phyloP scores from a whole-genome alignment of 225 moss, liverwort and hornwort genomes.

The Ulota crispa region DNA sequence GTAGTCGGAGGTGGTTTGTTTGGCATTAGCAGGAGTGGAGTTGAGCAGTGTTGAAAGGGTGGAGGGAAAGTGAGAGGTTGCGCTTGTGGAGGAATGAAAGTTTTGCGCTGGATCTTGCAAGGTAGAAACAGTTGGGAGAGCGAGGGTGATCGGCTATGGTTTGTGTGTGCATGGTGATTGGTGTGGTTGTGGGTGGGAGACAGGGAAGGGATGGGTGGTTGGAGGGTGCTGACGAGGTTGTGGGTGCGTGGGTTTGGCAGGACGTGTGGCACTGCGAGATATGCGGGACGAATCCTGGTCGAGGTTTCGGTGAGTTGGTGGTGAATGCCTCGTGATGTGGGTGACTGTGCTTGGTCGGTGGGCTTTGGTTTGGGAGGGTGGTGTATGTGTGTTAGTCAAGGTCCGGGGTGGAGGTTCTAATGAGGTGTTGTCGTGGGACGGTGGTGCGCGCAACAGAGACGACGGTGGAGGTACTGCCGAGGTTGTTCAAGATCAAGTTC shows the following conservation, averaged over 20 bases:
- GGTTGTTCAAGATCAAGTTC: constrained; percentile 91
- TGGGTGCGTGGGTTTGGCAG: constrained; percentile 27
- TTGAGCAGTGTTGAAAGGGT: too few species aligned
- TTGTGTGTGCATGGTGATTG: too few species aligned
- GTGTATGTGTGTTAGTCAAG: not conserved
- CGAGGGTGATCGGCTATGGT: too few species aligned
- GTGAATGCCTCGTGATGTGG: not conserved
- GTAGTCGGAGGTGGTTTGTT: too few species aligned
- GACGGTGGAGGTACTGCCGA: constrained; percentile 87
- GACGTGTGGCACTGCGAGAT: constrained; percentile 70
- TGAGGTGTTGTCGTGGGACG: constrained; percentile 11
- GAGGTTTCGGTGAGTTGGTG: constrained; percentile 57
- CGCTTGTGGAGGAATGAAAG: too few species aligned
- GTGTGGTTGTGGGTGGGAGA: too few species aligned
- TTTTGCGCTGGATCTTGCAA: too few species aligned
- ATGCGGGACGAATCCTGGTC: constrained; percentile 64
- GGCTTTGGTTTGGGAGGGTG: not conserved
- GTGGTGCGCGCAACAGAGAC: constrained; percentile 62
- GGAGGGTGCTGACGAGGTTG: constrained; percentile 14
- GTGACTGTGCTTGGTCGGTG: not conserved
- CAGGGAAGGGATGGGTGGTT: not conserved
- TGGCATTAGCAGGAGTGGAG: too few species aligned
- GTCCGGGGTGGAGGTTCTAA: not conserved
- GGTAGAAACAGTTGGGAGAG: too few species aligned
- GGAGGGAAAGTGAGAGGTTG: too few species aligned